Evolutionary conservation across 2,329 filamentous ascomycete genomes (phyloP), one percentile per base, ranked within the genome.

Genomic region (Venturia aucupariae): DNA sequence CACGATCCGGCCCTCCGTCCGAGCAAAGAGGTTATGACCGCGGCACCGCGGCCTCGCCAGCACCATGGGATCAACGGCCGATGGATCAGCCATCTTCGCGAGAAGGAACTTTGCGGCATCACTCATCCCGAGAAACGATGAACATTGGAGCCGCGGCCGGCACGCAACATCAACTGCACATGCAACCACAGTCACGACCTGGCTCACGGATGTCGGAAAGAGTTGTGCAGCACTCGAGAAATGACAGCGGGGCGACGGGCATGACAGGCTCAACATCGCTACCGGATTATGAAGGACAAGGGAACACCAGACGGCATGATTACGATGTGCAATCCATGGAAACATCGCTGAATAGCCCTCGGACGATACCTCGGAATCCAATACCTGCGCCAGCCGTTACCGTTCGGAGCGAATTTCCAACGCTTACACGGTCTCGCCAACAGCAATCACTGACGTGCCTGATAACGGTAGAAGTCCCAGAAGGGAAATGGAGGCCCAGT

Each of bases 301-400:
- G 90, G 70, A 84, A 84, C 19, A 15, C n/a, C 44, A 85, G 92
- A 70, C 88, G 89, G 64, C 92, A 97, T 72, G 93, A 97, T 73
- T 97, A 96, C 72, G 94, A 97, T 72, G 85, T 96, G 19, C 93
- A 97, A 74, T 92, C 92, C 3, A 96, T 97, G 90, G 93, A 97
- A 75, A 90, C 90, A 0, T 89, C 87, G 41, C 81, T 95, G 22
- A 84, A 85, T 68, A 92, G 86, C 75, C 89, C 91, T 6, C 86
- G 89, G 44, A 77, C 82, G 6, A 73, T 88, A 24, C 82, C 86
- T 11, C 90, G 88, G 70, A 96, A 96, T 69, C 91, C 92, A 0
- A 97, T 97, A 65, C 92, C 94, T 0, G 81, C 92, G 6, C 94
- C 94, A 0, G 89, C 86, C 0, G 92, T 99, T n/a, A 96, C 90